phyloP scores from a whole-genome alignment of 768 basidiomycete species.

The Imleria badia region DNA sequence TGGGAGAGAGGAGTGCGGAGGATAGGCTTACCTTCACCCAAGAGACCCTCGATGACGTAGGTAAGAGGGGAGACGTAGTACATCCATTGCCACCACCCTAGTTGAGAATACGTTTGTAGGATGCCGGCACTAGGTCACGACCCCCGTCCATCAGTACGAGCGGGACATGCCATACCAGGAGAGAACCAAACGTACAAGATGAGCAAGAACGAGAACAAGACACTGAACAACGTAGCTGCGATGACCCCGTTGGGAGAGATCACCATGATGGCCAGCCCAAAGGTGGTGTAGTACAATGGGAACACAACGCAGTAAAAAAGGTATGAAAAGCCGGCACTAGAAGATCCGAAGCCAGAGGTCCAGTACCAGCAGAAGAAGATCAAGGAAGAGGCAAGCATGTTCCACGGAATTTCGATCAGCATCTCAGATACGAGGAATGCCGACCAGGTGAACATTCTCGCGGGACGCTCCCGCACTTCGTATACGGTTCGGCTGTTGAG shows the following conservation, averaged over 20 bases:
- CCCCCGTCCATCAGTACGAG: not conserved
- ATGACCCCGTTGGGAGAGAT: slow-evolving; percentile 42
- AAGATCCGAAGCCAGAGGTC: slow-evolving; percentile 40
- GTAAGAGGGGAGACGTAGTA: slow-evolving; percentile 50
- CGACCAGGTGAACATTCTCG: slow-evolving; percentile 63
- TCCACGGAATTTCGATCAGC: slow-evolving; percentile 46
- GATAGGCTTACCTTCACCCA: slow-evolving; percentile 26
- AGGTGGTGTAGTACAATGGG: slow-evolving; percentile 45
- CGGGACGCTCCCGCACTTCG: slow-evolving; percentile 62
- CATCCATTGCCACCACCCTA: slow-evolving; percentile 35
- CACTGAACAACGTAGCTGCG: slow-evolving; percentile 39
- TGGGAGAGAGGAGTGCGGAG: too few species aligned
- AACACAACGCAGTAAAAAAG: slow-evolving; percentile 38
- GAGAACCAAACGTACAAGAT: slow-evolving; percentile 38
- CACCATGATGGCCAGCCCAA: slow-evolving; percentile 42
- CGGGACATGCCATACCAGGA: not conserved
- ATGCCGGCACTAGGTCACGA: slow-evolving; percentile 42
- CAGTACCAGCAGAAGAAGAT: slow-evolving; percentile 52
- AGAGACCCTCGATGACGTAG: slow-evolving; percentile 48
- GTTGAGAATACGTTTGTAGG: slow-evolving; percentile 42
- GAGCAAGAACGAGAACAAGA: slow-evolving; percentile 41
- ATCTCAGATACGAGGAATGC: slow-evolving; percentile 55
- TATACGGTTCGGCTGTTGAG: slow-evolving; percentile 55
- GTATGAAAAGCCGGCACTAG: slow-evolving; percentile 42
- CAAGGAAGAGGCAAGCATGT: slow-evolving; percentile 39